Conservation (phyloP, 768 basidiomycete genomes). For the Mycena epipterygia region DNA sequence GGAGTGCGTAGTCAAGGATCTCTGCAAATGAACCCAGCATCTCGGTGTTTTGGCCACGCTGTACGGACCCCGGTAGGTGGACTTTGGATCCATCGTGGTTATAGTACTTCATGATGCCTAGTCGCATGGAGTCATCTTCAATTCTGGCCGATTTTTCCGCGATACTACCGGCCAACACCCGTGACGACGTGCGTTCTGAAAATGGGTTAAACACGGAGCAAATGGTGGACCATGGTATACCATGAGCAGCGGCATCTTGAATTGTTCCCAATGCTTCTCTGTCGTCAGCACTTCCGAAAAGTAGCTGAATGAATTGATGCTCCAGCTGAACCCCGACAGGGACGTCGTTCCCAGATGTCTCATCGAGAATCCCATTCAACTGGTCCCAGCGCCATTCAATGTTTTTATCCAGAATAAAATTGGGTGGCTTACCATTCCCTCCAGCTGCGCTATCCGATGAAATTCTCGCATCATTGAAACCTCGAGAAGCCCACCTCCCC, state of each 20-base stretch:
- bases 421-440: neutral
- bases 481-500: conserved; percentile 43
- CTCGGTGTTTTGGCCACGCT: neutral
- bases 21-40: neutral
- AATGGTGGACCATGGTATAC: neutral
- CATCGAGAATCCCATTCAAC: neutral
- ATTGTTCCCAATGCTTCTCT: neutral
- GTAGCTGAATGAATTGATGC: neutral
- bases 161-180: neutral
- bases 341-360: neutral
- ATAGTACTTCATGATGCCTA: conserved; percentile 15
- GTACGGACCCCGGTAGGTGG: neutral
- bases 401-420: neutral
- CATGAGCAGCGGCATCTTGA: neutral
- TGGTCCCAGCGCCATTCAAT: neutral
- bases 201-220: neutral
- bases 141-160: neutral
- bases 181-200: neutral
- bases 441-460: conserved; percentile 26
- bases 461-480: conserved; percentile 46
- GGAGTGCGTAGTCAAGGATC: conserved; percentile 21
- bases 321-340: neutral
- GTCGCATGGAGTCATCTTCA: neutral
- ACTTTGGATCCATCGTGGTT: neutral
- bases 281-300: neutral